Conservation (phyloP, 108 stramenopile genomes). For the Skeletonema potamos region DNA sequence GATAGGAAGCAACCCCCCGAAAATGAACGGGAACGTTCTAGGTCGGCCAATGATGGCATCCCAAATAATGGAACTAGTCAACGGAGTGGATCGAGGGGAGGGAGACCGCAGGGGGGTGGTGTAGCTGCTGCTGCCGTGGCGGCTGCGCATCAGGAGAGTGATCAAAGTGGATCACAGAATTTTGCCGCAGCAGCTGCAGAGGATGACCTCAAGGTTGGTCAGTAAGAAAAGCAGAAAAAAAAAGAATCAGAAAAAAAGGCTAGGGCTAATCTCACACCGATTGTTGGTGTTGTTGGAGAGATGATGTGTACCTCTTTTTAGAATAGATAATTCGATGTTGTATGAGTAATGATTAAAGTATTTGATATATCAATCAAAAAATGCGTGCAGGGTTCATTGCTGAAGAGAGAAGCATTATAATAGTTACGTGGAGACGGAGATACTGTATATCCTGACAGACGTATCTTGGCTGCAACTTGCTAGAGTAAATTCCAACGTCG, state of each 20-base stretch:
- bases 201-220: conserved; percentile 4
- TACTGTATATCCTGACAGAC: not conserved
- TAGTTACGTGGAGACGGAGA: not conserved
- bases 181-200: conserved; percentile 14
- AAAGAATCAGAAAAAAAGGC: not conserved
- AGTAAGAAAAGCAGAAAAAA: not conserved
- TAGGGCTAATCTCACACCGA: not conserved
- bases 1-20: conserved; percentile 31
- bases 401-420: not conserved
- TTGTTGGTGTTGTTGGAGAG: not conserved
- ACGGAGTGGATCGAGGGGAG: conserved; percentile 43
- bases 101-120: conserved; percentile 1
- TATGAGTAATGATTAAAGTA: not conserved
- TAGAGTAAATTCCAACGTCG: not conserved
- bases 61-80: conserved; percentile 26
- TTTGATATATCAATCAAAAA: not conserved
- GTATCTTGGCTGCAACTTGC: conserved; percentile 1
- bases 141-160: conserved; percentile 12
- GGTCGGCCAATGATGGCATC: not conserved
- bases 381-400: too few relatives aligned
- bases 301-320: not conserved
- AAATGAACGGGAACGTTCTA: conserved; percentile 14
- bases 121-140: not conserved
- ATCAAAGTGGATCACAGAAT: conserved; percentile 25
- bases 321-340: not conserved